Conservation (phyloP, 169 alveolate species). For the Cyclospora cayetanensis region DNA sequence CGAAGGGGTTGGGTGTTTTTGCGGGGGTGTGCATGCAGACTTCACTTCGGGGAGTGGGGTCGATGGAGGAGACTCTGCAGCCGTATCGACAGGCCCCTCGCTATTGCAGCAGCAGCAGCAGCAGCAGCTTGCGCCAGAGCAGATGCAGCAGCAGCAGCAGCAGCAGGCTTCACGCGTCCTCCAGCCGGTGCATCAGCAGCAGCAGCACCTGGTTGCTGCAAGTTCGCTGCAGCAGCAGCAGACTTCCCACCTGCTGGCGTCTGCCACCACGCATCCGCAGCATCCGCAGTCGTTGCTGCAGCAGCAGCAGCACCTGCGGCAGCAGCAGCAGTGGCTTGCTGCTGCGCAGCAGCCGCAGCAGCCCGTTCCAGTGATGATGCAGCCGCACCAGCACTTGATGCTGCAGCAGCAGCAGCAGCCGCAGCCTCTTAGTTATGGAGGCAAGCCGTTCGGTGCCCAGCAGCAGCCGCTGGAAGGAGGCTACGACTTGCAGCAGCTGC, state of each 20-base stretch:
- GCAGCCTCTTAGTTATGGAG: background rate
- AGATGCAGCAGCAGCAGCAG: no score
- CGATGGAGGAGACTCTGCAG: background rate
- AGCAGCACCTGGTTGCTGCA: background rate
- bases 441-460: background rate
- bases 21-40: background rate
- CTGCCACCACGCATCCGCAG: background rate
- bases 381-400: background rate
- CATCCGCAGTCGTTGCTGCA: background rate
- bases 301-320: constrained; percentile 12
- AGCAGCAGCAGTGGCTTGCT: constrained; percentile 27
- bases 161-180: background rate
- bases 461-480: constrained; percentile 27
- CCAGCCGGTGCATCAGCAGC: constrained; percentile 13
- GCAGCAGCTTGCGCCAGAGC: no score
- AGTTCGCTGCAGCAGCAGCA: background rate
- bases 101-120: constrained; percentile 9
- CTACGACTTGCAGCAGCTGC: constrained; percentile 40
- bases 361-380: constrained; percentile 24
- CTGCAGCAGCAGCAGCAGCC: constrained; percentile 19
- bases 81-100: background rate
- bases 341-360: constrained; percentile 19
- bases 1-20: background rate
- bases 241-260: background rate
- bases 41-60: background rate